Evolutionary conservation across 768 basidiomycete genomes (phyloP).

Genomic region (Amanita rimosa): DNA sequence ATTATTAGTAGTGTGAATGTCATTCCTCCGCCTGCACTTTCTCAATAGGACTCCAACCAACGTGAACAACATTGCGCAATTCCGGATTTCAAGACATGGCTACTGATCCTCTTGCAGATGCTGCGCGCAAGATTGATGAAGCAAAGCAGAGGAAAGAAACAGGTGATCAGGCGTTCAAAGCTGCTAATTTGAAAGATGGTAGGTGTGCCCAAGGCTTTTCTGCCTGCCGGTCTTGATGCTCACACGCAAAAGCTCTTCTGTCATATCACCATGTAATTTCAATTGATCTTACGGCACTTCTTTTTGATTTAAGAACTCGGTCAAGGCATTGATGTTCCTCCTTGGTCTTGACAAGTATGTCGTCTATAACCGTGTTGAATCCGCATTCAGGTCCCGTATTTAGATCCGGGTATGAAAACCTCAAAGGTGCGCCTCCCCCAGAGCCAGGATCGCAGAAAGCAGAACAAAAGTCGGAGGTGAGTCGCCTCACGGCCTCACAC

Average conservation of each 20-base stretch:
- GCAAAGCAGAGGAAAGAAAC: conserved; percentile 59
- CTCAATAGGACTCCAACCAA: no score
- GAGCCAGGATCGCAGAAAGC: conserved; percentile 10
- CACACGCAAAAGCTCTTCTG: conserved; percentile 39
- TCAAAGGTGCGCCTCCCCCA: conserved; percentile 22
- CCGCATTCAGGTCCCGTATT: background rate
- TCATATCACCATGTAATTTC: conserved; percentile 58
- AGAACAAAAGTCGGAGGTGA: conserved; percentile 61
- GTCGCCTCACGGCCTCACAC: conserved; percentile 6
- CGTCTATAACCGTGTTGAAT: background rate
- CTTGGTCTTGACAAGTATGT: conserved; percentile 70
- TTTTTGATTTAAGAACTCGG: background rate
- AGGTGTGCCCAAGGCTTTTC: conserved; percentile 10
- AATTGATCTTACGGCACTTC: background rate
- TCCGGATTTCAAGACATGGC: background rate
- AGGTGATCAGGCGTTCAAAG: conserved; percentile 61
- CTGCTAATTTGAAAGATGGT: conserved; percentile 53
- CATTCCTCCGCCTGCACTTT: no score
- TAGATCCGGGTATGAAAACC: conserved; percentile 47
- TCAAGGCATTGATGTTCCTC: conserved; percentile 60
- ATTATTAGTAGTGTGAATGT: background rate
- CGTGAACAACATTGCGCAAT: background rate
- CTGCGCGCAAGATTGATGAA: conserved; percentile 38
- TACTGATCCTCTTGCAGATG: conserved; percentile 11
- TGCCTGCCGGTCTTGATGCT: background rate